Percentiles rank a stretch among this genome's conserved stretches.
phyloP scores from a whole-genome alignment of 495 filamentous ascomycete species.

The Symbiotaphrina buchneri region DNA sequence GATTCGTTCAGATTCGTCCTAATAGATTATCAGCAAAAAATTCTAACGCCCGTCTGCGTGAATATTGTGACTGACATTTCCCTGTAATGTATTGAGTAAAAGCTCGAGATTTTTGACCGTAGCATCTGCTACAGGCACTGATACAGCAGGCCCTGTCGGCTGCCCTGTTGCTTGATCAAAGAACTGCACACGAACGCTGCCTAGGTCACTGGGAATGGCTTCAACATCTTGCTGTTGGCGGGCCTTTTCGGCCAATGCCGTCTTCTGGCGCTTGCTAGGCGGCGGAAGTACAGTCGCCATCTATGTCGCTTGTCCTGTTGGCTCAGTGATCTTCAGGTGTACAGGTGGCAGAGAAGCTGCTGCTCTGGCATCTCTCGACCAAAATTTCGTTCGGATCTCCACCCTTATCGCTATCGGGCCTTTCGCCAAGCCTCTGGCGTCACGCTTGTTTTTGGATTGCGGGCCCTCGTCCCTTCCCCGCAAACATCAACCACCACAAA shows the following conservation, averaged over 20 bases:
- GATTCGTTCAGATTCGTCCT: conserved; percentile 57
- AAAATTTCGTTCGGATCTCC: too few species aligned
- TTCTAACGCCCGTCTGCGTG: background rate
- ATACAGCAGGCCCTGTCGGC: conserved; percentile 43
- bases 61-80: conserved; percentile 33
- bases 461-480: too few species aligned
- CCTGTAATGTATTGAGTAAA: conserved; percentile 72
- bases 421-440: too few species aligned
- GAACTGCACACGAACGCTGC: conserved; percentile 70
- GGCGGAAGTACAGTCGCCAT: conserved; percentile 87
- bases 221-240: conserved; percentile 56
- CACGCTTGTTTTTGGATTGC: too few species aligned
- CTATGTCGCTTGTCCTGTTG: too few species aligned
- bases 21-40: background rate
- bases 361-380: too few species aligned
- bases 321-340: too few species aligned
- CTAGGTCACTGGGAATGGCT: conserved; percentile 43
- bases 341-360: too few species aligned
- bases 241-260: conserved; percentile 48
- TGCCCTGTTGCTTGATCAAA: conserved; percentile 59
- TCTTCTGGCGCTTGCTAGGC: conserved; percentile 75
- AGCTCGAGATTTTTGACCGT: conserved; percentile 76
- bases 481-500: too few species aligned
- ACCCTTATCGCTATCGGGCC: too few species aligned
- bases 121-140: conserved; percentile 68